Evolutionary conservation across 352 stramenopile genomes (phyloP), one percentile per base, ranked within the genome.

Genomic region (Phytophthora boehmeriae): DNA sequence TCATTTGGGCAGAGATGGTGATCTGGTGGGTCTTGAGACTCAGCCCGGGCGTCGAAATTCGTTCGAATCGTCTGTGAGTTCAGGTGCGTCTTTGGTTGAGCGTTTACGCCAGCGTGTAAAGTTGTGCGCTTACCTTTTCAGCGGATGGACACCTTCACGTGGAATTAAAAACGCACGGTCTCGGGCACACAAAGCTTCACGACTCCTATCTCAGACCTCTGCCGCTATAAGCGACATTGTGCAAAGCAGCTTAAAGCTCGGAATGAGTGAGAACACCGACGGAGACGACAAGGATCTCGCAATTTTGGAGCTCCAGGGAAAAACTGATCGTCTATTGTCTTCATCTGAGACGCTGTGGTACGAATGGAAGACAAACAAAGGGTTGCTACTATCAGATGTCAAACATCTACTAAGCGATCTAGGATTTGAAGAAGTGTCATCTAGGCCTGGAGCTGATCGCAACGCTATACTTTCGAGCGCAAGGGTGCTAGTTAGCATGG

Each of bases 361-460:
- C 22, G 63, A 83, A 28, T 86, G 75, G 75, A 82, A 72, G n/a
- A 64, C 71, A 2, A 59, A 47, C 1, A 71, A 71, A 49, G 30
- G 67, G 14, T 54, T 66, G 4, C 35, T 67, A 2, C 58, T 66
- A 14, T 22, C 32, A 4, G 65, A 82, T 5, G 5, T 75, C 0
- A 49, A 68, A 8, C 54, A 28, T 16, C 30, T 74, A 10, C 35
- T 79, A 17, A 17, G 23, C 10, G 35, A 44, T 34, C 35, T 68
- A 16, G 54, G 66, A 2, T 66, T 51, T 6, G 48, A 62, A 44
- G 59, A 68, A 11, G 39, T 54, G 17, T 23, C 42, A 13, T 25
- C 46, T 1, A 30, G 19, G 1, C 53, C 54, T 10, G 8, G 42
- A 2, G 14, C 14, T 9, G 34, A 66, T 5, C n/a, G 34, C n/a